These are phyloP conservation scores for Candida orba DNA, from an alignment of 805 yeast species.

Conservation along the genomic window DNA sequence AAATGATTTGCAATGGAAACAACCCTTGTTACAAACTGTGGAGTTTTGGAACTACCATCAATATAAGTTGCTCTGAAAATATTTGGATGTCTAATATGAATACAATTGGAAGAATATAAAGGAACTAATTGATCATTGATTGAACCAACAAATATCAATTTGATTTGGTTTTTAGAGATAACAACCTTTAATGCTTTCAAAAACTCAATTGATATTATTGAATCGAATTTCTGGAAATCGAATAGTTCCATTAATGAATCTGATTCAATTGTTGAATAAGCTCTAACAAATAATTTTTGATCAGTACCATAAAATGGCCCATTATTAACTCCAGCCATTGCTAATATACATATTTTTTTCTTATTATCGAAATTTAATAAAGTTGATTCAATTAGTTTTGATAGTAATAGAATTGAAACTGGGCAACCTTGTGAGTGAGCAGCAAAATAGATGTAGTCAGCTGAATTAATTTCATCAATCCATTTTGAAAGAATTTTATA, in stretches of 20 bases:
- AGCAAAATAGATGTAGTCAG: constrained; percentile 87
- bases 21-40: constrained; percentile 68
- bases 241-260: constrained; percentile 82
- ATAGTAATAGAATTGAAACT: constrained; percentile 74
- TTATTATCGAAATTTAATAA: constrained; percentile 27
- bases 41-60: constrained; percentile 74
- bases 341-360: constrained; percentile 57
- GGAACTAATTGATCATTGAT: constrained; percentile 94
- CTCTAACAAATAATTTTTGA: constrained; percentile 73
- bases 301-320: constrained; percentile 94
- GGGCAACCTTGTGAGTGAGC: constrained; percentile 97
- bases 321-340: constrained; percentile 93
- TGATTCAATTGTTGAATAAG: constrained; percentile 84
- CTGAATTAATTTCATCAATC: constrained; percentile 42
- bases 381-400: constrained; percentile 61
- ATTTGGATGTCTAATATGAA: constrained; percentile 83
- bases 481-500: constrained; percentile 65
- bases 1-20: constrained; percentile 68
- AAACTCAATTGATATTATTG: constrained; percentile 64
- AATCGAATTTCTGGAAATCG: constrained; percentile 74
- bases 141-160: constrained; percentile 78
- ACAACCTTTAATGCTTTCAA: constrained; percentile 59
- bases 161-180: constrained; percentile 57
- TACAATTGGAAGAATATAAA: constrained; percentile 76
- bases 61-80: constrained; percentile 83